A percentile compares a stretch with the other conserved stretches of the same genome.
Conservation (phyloP, 2,329 filamentous ascomycete genomes). For the Phaeophleospora eucalypticola region DNA sequence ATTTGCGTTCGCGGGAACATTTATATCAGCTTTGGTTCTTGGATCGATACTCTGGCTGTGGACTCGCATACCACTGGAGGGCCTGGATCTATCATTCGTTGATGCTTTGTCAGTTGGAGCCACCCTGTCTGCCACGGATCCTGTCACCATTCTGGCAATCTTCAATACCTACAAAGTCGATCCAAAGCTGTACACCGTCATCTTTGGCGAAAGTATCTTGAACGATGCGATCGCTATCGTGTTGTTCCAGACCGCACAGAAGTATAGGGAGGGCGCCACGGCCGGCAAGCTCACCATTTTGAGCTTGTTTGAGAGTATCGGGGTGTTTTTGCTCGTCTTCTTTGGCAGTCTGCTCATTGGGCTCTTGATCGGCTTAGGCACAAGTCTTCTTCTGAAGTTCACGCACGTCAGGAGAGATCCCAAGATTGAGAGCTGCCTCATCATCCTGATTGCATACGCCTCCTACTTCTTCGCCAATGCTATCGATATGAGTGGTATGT, state of each 20-base stretch:
- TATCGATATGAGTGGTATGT: constrained; percentile 87
- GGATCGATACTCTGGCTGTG: constrained; percentile 85
- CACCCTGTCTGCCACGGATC: constrained; percentile 93
- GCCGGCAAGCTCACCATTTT: constrained; percentile 67
- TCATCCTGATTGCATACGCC: constrained; percentile 90
- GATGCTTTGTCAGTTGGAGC: constrained; percentile 96
- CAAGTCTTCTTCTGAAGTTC: constrained; percentile 86
- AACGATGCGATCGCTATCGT: constrained; percentile 99
- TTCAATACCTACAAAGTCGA: constrained; percentile 99
- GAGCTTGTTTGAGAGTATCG: constrained; percentile 84
- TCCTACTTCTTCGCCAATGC: constrained; percentile 98
- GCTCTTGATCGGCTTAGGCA: constrained; percentile 77
- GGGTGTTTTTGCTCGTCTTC: constrained; percentile 93
- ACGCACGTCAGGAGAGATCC: constrained; percentile 88
- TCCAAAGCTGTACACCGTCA: constrained; percentile 96
- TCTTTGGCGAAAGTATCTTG: constrained; percentile 96
- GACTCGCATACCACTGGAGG: constrained; percentile 79
- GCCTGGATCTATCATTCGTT: constrained; percentile 81
- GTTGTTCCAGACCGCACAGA: constrained; percentile 94
- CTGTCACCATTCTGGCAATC: constrained; percentile 95
- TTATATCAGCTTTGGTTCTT: constrained; percentile 93
- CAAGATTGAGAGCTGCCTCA: constrained; percentile 93
- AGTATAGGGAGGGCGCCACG: constrained; percentile 74
- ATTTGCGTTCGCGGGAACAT: constrained; percentile 95
- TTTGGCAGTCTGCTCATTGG: constrained; percentile 91